A percentile compares a stretch with the other conserved stretches of the same genome.
Conservation (phyloP, 176 grass and related monocot species). For the Melocanna baccifera region DNA sequence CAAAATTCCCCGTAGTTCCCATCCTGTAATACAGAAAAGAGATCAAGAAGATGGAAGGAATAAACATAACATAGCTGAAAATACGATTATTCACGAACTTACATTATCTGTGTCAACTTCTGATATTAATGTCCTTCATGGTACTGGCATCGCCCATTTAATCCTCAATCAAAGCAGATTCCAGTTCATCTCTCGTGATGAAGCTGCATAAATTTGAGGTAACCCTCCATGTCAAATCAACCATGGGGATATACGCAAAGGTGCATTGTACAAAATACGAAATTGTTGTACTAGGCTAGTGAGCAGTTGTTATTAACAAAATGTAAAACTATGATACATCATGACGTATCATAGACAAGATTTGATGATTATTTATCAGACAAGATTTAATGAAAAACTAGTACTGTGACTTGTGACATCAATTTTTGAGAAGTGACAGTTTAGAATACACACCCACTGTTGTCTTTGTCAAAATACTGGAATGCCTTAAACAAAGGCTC, state of each 20-base stretch:
- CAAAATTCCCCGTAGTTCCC: conserved; percentile 97
- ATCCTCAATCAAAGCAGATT: conserved; percentile 86
- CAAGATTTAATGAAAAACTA: not conserved
- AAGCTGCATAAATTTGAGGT: conserved; percentile 51
- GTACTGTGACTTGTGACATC: not conserved
- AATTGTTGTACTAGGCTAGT: not conserved
- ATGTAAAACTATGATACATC: not conserved
- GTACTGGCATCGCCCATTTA: conserved; percentile 75
- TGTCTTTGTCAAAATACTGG: conserved; percentile 97
- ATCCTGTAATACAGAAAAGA: conserved; percentile 59
- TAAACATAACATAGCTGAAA: not conserved
- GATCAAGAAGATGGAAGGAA: not conserved
- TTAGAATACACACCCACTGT: conserved; percentile 61
- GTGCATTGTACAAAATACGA: not conserved
- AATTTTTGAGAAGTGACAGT: not conserved
- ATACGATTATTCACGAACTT: not conserved
- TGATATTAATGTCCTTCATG: conserved; percentile 95
- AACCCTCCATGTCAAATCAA: conserved; percentile 19
- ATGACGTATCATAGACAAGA: not conserved
- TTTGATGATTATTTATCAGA: not conserved
- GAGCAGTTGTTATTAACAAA: conserved; percentile 11
- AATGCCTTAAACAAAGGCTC: conserved; percentile 92
- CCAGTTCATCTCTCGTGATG: conserved; percentile 94
- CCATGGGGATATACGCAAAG: not conserved
- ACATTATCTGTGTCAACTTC: conserved; percentile 98